Conservation (phyloP, 805 yeast genomes). For the Nakazawaea wyomingensis region DNA sequence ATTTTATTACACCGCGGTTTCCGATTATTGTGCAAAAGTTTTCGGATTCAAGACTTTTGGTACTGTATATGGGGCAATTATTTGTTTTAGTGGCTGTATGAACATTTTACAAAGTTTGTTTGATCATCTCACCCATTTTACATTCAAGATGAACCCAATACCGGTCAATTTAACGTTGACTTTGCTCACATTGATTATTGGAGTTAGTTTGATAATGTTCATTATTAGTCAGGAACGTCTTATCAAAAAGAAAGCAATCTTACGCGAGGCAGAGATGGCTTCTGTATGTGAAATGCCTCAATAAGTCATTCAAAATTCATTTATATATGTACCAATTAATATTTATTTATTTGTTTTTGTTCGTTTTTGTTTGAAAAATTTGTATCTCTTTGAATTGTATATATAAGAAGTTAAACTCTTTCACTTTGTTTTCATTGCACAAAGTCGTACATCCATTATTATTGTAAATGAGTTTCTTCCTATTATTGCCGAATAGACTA, state of each 20-base stretch:
- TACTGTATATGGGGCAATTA: constrained; percentile 81
- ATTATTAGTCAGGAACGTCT: constrained; percentile 36
- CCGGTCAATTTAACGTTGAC: constrained; percentile 67
- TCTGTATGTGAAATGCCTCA: constrained; percentile 41
- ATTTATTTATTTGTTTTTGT: too few species aligned
- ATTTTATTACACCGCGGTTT: constrained; percentile 85
- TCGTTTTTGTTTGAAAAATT: too few species aligned
- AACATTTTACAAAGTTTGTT: constrained; percentile 67
- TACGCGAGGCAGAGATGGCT: constrained; percentile 61
- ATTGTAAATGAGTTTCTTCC: too few species aligned
- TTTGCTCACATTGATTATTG: constrained; percentile 47
- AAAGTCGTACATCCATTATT: too few species aligned
- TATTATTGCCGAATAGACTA: too few species aligned
- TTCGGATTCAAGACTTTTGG: constrained; percentile 93
- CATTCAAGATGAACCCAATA: constrained; percentile 67
- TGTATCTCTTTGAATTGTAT: too few species aligned
- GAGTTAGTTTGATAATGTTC: constrained; percentile 36
- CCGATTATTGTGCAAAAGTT: constrained; percentile 88
- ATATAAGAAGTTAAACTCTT: not conserved
- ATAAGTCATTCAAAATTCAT: too few species aligned
- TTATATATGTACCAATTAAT: too few species aligned
- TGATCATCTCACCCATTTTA: constrained; percentile 65
- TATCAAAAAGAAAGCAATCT: constrained; percentile 47
- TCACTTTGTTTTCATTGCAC: too few species aligned
- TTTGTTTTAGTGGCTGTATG: constrained; percentile 76